These are phyloP conservation scores for Paramecium caudatum DNA, from an alignment of 73 alveolate species.

Conservation along the genomic window DNA sequence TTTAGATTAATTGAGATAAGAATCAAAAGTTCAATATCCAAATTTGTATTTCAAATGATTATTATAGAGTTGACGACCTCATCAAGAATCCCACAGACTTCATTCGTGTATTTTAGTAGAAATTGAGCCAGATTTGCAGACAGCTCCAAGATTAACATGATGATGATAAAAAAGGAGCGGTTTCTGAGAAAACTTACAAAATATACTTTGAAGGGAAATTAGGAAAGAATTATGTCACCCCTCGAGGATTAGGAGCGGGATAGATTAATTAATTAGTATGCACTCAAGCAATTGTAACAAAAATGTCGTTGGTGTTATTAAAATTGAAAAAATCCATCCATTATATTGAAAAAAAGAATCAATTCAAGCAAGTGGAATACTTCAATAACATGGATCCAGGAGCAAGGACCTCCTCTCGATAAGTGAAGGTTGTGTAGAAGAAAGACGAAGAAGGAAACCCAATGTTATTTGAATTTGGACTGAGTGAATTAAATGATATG, in stretches of 20 bases:
- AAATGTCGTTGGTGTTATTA: slow-evolving; percentile 93
- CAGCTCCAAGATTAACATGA: slow-evolving; percentile 1
- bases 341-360: slow-evolving; percentile 92
- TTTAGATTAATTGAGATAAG: slow-evolving; percentile 58
- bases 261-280: slow-evolving; percentile 90
- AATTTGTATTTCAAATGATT: slow-evolving; percentile 17
- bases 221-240: slow-evolving; percentile 95
- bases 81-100: slow-evolving; percentile 49
- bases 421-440: slow-evolving; percentile 88
- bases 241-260: slow-evolving; percentile 95
- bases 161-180: slow-evolving; percentile 71
- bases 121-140: not conserved
- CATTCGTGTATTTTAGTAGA: not conserved
- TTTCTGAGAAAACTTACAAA: slow-evolving; percentile 68
- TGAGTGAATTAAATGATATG: slow-evolving; percentile 90
- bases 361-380: slow-evolving; percentile 87
- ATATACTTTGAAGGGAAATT: slow-evolving; percentile 95
- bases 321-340: slow-evolving; percentile 90
- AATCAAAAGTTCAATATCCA: not conserved
- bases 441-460: slow-evolving; percentile 94
- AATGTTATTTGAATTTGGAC: slow-evolving; percentile 95
- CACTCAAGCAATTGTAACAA: slow-evolving; percentile 98
- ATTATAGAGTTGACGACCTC: slow-evolving; percentile 57
- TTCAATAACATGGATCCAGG: slow-evolving; percentile 83
- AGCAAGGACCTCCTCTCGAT: slow-evolving; percentile 75